phyloP scores from a whole-genome alignment of 2,329 filamentous ascomycete species.

The Biscogniauxia sp. region DNA sequence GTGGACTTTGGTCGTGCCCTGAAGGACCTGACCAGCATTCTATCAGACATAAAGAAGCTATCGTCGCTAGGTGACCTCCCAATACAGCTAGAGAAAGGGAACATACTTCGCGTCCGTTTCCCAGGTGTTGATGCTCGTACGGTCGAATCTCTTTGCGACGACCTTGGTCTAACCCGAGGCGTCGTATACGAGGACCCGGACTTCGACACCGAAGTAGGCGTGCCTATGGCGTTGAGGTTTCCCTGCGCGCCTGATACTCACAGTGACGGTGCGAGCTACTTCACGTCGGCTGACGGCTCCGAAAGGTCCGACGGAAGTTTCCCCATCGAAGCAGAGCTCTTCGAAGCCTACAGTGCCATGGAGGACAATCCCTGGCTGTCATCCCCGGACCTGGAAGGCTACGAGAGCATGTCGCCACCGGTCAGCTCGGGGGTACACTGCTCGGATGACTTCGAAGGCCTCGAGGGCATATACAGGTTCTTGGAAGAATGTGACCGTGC shows the following conservation, averaged over 20 bases:
- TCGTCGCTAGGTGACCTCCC: slow-evolving; percentile 80
- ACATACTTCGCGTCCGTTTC: slow-evolving; percentile 77
- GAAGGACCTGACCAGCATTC: slow-evolving; percentile 75
- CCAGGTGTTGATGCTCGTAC: slow-evolving; percentile 84
- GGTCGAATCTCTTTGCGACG: slow-evolving; percentile 79
- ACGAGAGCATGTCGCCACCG: slow-evolving; percentile 49
- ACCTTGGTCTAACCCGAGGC: slow-evolving; percentile 80
- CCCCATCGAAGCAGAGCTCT: slow-evolving; percentile 36
- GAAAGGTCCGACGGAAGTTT: slow-evolving; percentile 39
- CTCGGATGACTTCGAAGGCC: slow-evolving; percentile 51
- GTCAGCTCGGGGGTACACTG: slow-evolving; percentile 42
- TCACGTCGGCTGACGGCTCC: slow-evolving; percentile 49
- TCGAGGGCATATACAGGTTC: slow-evolving; percentile 58
- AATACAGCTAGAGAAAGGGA: slow-evolving; percentile 66
- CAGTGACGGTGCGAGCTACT: slow-evolving; percentile 22
- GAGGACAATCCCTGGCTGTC: slow-evolving; percentile 50
- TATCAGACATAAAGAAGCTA: slow-evolving; percentile 78
- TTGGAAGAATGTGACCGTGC: slow-evolving; percentile 55
- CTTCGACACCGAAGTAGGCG: slow-evolving; percentile 66
- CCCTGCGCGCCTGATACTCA: slow-evolving; percentile 70
- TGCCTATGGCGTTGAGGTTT: slow-evolving; percentile 75
- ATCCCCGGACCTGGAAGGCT: slow-evolving; percentile 43
- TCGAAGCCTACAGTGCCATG: slow-evolving; percentile 38
- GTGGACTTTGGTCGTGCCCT: slow-evolving; percentile 84
- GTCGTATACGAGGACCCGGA: slow-evolving; percentile 73